These are phyloP conservation scores for Purpureocillium lavendulum DNA, from an alignment of 2,329 filamentous ascomycete species.

Conservation along the genomic window DNA sequence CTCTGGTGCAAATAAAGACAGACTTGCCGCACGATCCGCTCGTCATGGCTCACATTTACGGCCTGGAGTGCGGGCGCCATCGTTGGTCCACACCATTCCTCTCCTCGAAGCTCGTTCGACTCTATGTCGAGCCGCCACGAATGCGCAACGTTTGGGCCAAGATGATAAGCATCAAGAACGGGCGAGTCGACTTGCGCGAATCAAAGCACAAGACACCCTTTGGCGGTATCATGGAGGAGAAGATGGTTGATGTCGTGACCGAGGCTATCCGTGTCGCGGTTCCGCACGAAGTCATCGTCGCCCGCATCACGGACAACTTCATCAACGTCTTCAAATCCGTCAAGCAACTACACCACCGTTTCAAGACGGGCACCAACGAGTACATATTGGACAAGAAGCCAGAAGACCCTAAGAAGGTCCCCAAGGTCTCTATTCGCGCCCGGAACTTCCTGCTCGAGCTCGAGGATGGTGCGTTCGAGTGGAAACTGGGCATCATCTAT, in stretches of 20 bases:
- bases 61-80: constrained; percentile 73
- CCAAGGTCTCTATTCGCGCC: constrained; percentile 74
- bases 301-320: constrained; percentile 88
- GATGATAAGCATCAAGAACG: constrained; percentile 72
- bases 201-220: constrained; percentile 57
- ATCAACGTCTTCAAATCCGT: constrained; percentile 81
- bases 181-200: constrained; percentile 73
- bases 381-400: constrained; percentile 82
- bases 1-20: constrained; percentile 79
- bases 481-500: constrained; percentile 93
- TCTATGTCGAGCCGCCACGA: constrained; percentile 81
- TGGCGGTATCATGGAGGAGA: constrained; percentile 59
- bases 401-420: constrained; percentile 77
- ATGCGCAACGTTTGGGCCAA: constrained; percentile 81
- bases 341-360: constrained; percentile 87
- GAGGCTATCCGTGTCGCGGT: constrained; percentile 84
- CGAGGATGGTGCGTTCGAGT: constrained; percentile 94
- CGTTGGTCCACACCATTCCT: constrained; percentile 82
- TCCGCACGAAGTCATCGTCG: constrained; percentile 83
- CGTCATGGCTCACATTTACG: constrained; percentile 83
- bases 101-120: constrained; percentile 65
- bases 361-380: constrained; percentile 78
- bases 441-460: constrained; percentile 83
- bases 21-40: constrained; percentile 83
- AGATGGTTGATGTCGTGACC: constrained; percentile 71